These are phyloP conservation scores for Tinospora cordifolia DNA, from an alignment of 164 flowering plant genomes.

Conservation along the genomic window DNA sequence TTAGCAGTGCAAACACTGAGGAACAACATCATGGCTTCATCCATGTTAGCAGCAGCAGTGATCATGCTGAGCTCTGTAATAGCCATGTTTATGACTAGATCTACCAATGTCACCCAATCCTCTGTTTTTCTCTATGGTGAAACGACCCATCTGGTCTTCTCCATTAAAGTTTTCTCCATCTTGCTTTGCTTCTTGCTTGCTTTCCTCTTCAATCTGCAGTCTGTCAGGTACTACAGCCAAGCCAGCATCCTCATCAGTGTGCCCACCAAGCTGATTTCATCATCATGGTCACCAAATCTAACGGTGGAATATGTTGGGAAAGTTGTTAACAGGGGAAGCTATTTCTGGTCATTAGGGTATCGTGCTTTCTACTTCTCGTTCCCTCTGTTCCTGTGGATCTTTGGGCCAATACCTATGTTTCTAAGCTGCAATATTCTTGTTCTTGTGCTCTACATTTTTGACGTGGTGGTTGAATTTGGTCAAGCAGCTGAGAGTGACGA, in stretches of 20 bases:
- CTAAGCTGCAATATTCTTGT: conserved; percentile 42
- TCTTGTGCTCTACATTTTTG: conserved; percentile 52
- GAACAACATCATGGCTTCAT: conserved; percentile 95
- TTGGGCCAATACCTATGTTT: conserved; percentile 87
- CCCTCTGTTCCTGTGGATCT: conserved; percentile 79
- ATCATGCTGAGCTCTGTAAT: conserved; percentile 72
- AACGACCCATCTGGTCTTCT: conserved; percentile 35
- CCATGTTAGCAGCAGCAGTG: conserved; percentile 64
- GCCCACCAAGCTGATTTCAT: conserved; percentile 39
- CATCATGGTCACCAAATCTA: conserved; percentile 15
- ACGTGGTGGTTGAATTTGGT: conserved; percentile 32
- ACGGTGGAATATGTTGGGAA: conserved; percentile 52
- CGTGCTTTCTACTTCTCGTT: conserved; percentile 79
- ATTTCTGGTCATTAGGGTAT: conserved; percentile 78
- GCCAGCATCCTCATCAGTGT: conserved; percentile 87
- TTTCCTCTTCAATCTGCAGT: conserved; percentile 68
- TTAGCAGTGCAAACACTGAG: conserved; percentile 68
- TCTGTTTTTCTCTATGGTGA: conserved; percentile 33
- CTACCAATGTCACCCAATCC: conserved; percentile 7
- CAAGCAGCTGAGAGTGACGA: conserved; percentile 16
- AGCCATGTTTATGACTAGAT: conserved; percentile 50
- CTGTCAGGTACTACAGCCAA: conserved; percentile 79
- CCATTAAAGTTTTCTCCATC: conserved; percentile 69
- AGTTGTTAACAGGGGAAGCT: conserved; percentile 56
- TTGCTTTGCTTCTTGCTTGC: conserved; percentile 61